phyloP scores from a whole-genome alignment of 1,284 basidiomycete genomes.

The Papiliotrema flavescens region DNA sequence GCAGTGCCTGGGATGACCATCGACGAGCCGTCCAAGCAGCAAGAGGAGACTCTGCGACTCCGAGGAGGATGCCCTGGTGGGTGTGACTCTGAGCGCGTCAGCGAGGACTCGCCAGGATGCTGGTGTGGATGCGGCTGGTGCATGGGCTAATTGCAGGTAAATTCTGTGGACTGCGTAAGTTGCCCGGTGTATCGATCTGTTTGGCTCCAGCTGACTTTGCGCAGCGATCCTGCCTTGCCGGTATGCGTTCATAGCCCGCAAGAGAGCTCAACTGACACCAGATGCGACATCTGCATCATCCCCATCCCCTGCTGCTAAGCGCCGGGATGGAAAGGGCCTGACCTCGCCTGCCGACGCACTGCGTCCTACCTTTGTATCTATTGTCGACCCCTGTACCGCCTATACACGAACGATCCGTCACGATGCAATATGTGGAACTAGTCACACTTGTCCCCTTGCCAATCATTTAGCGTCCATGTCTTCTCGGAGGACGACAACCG shows the following conservation, averaged over 20 bases:
- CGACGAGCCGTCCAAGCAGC: slow-evolving; percentile 13
- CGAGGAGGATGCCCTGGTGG: slow-evolving; percentile 45
- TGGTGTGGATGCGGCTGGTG: background rate
- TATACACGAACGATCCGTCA: too few relatives aligned
- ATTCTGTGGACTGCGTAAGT: slow-evolving; percentile 43
- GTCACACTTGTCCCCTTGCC: too few relatives aligned
- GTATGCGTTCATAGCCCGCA: slow-evolving; percentile 17
- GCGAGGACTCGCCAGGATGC: background rate
- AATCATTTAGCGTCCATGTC: too few relatives aligned
- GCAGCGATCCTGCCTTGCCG: slow-evolving; percentile 44
- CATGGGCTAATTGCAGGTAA: slow-evolving; percentile 15
- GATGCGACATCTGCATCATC: slow-evolving; percentile 44
- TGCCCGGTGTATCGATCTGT: background rate
- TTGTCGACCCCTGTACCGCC: too few relatives aligned
- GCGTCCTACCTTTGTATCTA: background rate
- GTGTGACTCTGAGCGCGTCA: background rate
- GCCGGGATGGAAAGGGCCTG: background rate
- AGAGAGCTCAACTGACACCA: slow-evolving; percentile 1
- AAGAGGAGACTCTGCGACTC: slow-evolving; percentile 32
- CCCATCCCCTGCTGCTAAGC: slow-evolving; percentile 43
- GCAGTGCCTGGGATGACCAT: background rate
- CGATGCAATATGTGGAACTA: too few relatives aligned
- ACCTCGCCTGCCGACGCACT: background rate
- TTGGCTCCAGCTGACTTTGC: slow-evolving; percentile 1
- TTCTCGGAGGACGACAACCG: too few relatives aligned